Evolutionary conservation across 768 basidiomycete genomes (phyloP).

Genomic region (Auricularia sp.): DNA sequence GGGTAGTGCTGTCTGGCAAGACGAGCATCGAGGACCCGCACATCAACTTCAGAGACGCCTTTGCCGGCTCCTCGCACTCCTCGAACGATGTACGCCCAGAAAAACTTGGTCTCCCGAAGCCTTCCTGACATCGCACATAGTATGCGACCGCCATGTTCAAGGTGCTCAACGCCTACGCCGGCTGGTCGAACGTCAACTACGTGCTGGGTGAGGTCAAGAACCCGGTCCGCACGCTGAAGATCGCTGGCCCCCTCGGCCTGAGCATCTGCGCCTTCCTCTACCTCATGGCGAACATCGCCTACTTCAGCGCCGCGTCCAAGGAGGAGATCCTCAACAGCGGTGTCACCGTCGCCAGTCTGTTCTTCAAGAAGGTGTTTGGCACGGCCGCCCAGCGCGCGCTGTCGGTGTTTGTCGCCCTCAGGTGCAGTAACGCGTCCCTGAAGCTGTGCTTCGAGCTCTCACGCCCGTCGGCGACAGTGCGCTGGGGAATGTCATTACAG

Average conservation of each 20-base stretch:
- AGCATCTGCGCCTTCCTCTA: slow-evolving; percentile 44
- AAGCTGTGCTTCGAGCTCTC: no score
- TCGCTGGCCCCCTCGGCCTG: slow-evolving; percentile 49
- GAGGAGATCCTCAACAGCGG: slow-evolving; percentile 37
- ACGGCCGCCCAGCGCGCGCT: slow-evolving; percentile 39
- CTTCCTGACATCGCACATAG: slow-evolving; percentile 18
- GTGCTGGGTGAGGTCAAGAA: slow-evolving; percentile 52
- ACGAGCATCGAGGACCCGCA: slow-evolving; percentile 48
- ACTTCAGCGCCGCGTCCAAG: slow-evolving; percentile 42
- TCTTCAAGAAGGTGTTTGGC: slow-evolving; percentile 49
- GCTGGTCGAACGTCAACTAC: slow-evolving; percentile 50
- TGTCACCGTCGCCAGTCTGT: slow-evolving; percentile 49
- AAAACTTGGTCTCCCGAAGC: background rate
- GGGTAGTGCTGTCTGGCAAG: slow-evolving; percentile 49
- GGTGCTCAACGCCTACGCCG: slow-evolving; percentile 36
- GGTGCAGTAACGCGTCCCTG: no score
- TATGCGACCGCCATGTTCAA: slow-evolving; percentile 55
- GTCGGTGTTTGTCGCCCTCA: slow-evolving; percentile 47
- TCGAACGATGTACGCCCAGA: slow-evolving; percentile 32
- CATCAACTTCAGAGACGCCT: slow-evolving; percentile 47
- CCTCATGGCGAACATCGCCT: slow-evolving; percentile 46
- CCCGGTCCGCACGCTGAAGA: slow-evolving; percentile 50
- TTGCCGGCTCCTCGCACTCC: slow-evolving; percentile 43
- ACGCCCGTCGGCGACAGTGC: slow-evolving; percentile 9
- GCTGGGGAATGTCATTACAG: slow-evolving; percentile 22